Evolutionary conservation across 164 flowering plant genomes (phyloP).

Genomic region (Macadamia tetraphylla): DNA sequence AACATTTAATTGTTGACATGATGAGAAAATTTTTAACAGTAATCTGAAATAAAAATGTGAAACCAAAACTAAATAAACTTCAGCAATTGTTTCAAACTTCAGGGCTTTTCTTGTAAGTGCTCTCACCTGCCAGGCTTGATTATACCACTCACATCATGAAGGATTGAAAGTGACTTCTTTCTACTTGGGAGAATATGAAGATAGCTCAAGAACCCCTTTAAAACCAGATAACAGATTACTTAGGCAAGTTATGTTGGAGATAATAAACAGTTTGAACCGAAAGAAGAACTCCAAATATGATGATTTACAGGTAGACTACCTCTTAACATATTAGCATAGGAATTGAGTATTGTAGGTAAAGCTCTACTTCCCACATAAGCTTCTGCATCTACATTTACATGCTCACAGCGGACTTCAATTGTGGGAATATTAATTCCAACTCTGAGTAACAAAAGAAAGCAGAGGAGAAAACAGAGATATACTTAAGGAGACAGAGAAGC

Average conservation of each 20-base stretch:
- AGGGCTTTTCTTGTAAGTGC: neutral
- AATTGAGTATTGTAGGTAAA: slow-evolving; percentile 51
- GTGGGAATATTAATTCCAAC: slow-evolving; percentile 61
- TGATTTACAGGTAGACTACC: slow-evolving; percentile 23
- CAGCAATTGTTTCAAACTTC: neutral
- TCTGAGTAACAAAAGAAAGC: slow-evolving; percentile 22
- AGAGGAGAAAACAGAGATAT: neutral
- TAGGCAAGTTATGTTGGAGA: neutral
- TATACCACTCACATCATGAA: slow-evolving; percentile 61
- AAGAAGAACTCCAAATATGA: neutral
- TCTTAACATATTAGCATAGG: slow-evolving; percentile 26
- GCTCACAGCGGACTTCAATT: slow-evolving; percentile 64
- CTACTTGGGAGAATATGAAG: slow-evolving; percentile 40
- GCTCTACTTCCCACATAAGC: slow-evolving; percentile 51
- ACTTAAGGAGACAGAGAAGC: neutral
- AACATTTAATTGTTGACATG: neutral
- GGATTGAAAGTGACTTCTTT: slow-evolving; percentile 45
- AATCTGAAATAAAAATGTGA: neutral
- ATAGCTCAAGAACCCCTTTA: slow-evolving; percentile 34
- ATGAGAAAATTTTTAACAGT: neutral
- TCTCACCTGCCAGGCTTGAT: slow-evolving; percentile 61
- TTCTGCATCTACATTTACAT: slow-evolving; percentile 44
- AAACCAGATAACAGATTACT: neutral
- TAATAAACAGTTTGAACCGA: neutral
- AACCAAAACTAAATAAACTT: neutral